Conservation (phyloP, 805 yeast genomes). For the Clavispora asparagi region DNA sequence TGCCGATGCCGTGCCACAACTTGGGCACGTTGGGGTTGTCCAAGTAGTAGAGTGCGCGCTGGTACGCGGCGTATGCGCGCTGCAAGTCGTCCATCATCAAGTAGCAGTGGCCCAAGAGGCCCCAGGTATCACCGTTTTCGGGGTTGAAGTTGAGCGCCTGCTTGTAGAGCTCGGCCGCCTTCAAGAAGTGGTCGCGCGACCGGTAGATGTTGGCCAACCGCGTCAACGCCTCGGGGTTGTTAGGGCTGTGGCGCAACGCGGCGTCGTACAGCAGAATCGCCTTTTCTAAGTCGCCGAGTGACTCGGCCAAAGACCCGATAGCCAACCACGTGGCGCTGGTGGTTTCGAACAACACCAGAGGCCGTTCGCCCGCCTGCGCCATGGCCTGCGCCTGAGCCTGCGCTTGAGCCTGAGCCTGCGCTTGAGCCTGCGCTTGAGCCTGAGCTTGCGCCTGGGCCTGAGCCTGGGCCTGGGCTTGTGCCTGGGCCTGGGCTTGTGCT, state of each 20-base stretch:
- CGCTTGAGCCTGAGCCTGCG: conserved; percentile 10
- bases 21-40: conserved; percentile 94
- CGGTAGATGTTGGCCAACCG: conserved; percentile 86
- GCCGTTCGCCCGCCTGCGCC: conserved; percentile 7
- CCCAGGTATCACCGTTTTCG: conserved; percentile 96
- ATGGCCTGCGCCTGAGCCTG: conserved; percentile 6
- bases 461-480: conserved; percentile 9
- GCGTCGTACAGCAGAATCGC: conserved; percentile 87
- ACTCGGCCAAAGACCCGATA: conserved; percentile 83
- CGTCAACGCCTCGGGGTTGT: conserved; percentile 78
- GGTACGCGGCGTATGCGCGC: conserved; percentile 94
- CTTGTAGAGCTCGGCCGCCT: conserved; percentile 92
- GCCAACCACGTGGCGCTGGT: conserved; percentile 86
- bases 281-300: conserved; percentile 80
- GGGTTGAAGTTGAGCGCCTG: conserved; percentile 76
- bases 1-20: conserved; percentile 98
- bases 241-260: conserved; percentile 80
- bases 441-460: conserved; percentile 8
- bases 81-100: conserved; percentile 94
- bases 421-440: conserved; percentile 11
- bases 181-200: conserved; percentile 82
- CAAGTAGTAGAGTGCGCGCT: conserved; percentile 86
- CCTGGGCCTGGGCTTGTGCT: conserved; percentile 11
- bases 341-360: conserved; percentile 35
- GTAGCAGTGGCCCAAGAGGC: conserved; percentile 92